Base-by-base conservation (phyloP, 78 protist species). In the Bodo saltans region DNA sequence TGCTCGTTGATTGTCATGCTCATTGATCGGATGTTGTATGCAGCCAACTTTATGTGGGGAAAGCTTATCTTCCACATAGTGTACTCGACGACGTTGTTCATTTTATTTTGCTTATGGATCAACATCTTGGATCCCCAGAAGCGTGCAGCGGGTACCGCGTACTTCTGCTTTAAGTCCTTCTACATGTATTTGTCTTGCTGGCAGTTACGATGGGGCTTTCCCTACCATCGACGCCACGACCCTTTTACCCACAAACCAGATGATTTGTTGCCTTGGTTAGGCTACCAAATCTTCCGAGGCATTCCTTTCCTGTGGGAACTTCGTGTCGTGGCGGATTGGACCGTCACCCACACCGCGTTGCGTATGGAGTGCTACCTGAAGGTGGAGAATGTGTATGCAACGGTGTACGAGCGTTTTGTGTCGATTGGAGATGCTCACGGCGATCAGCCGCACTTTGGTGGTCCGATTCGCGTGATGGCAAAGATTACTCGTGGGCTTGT, bases 281-380 rank as follows among this genome's bases (percentile, higher is more conserved):
- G 21, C 70, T 85, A 74, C 38, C n/a, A 40, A 23, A 40, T 40
- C 68, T 67, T 4, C 28, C 68, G 88, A 28, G 70, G 72, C n/a
- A 1, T 85, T 27, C 88, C 88, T 2, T 85, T 85, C 35, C 1
- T 85, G 23, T 85, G 3, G 32, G 88, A 85, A 32, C 28, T 85
- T 37, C 39, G 79, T 17, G 68, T 3, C 27, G 37, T 85, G 52
- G 37, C 76, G 34, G 88, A 85, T 25, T 85, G 88, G 88, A n/a
- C 81, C 32, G 39, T 35, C 67, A n/a, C 40, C 38, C 3, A 3
- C 11, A 85, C 88, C 32, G 35, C 88, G 40, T 33, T 85, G 39
- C 29, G 33, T 29, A 11, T 74, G 32, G 12, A 3, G 12, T 11
- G 76, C 29, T 85, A 83, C 83, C 12, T 85, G 74, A 85, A 85